Base-by-base conservation (phyloP, 768 basidiomycete species). In the Dentipellis sp. region DNA sequence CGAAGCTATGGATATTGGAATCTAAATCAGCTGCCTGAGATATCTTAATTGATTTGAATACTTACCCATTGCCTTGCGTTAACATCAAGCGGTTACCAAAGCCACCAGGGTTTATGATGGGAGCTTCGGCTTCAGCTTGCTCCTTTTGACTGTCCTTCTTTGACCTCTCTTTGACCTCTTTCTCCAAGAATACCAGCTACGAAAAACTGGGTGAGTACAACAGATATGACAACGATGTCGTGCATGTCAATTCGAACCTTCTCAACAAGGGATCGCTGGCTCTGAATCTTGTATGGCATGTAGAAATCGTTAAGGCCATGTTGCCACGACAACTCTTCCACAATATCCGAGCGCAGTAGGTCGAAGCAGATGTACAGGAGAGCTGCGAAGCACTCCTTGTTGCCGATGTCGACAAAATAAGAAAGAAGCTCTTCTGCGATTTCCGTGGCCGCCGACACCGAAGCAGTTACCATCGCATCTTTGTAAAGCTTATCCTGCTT, bases 401-500 rank as follows among this genome's bases (percentile, higher is more conserved):
- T 95, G 36, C 97, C 97, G 61, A 99, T 97, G 71, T 93, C 91
- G 56, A 97, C 94, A 67, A 98, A 99, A 76, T 98, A 98, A 4
- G 87, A 86, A 22, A 98, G 76, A 16, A 98, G 78, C 52, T 98
- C 97, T 70, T 99, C 95, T 4, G 94, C 90, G 35, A 98, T 88
- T 56, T 97, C 91, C 2, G 80, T 87, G n/a, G 82, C 85, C 35
- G 65, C 75, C 2, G 94, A 97, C n/a, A 78, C 74, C 0, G 94
- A 87, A 14, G 94, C 91, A 0, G 95, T 98, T 66, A 93, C 67
- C 76, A 98, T 92, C 5, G 94, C 89, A 67, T 99, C 97, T 69
- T 92, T 95, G 84, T 91, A 98, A 34, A 98, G 75, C 65, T 97
- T 90, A 73, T 99, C 97, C 64, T 91, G 88, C 74, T 99, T 98